Percentiles rank a stretch among this genome's conserved stretches.
Evolutionary conservation across 352 stramenopile genomes (phyloP).

Genomic region (Pythium dissimile): DNA sequence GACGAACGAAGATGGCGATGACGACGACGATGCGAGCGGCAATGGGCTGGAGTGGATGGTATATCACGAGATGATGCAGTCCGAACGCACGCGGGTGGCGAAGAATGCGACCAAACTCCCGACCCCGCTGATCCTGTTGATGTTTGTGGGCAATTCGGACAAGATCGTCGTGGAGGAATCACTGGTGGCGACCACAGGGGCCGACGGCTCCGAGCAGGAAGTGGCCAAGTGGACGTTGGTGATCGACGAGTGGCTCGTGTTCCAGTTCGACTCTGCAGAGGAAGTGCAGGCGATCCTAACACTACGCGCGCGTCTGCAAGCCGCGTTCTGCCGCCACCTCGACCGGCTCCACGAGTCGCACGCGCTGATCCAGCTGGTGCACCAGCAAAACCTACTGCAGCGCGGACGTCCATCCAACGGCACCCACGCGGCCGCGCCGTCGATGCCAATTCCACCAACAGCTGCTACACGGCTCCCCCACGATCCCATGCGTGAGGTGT

Average conservation of each 20-base stretch:
- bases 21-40: slow-evolving; percentile 24
- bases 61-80: slow-evolving; percentile 87
- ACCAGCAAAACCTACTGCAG: slow-evolving; percentile 18
- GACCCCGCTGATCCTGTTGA: slow-evolving; percentile 46
- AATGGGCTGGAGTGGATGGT: slow-evolving; percentile 60
- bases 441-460: neutral
- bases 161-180: slow-evolving; percentile 22
- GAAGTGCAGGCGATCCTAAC: slow-evolving; percentile 45
- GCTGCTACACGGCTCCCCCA: neutral
- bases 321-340: slow-evolving; percentile 64
- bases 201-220: slow-evolving; percentile 24
- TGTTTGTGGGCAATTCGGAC: slow-evolving; percentile 59
- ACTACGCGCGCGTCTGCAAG: slow-evolving; percentile 54
- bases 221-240: slow-evolving; percentile 48
- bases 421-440: neutral
- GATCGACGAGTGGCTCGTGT: slow-evolving; percentile 77
- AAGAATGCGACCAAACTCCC: slow-evolving; percentile 73
- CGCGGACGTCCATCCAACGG: slow-evolving; percentile 5
- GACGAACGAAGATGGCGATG: slow-evolving; percentile 17
- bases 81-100: slow-evolving; percentile 53
- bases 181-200: slow-evolving; percentile 23
- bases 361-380: slow-evolving; percentile 5
- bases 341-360: slow-evolving; percentile 46
- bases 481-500: slow-evolving; percentile 16
- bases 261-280: slow-evolving; percentile 38